A percentile compares a stretch with the other conserved stretches of the same genome.
Conservation (phyloP, 176 grass and related monocot genomes). For the Avena sativa region DNA sequence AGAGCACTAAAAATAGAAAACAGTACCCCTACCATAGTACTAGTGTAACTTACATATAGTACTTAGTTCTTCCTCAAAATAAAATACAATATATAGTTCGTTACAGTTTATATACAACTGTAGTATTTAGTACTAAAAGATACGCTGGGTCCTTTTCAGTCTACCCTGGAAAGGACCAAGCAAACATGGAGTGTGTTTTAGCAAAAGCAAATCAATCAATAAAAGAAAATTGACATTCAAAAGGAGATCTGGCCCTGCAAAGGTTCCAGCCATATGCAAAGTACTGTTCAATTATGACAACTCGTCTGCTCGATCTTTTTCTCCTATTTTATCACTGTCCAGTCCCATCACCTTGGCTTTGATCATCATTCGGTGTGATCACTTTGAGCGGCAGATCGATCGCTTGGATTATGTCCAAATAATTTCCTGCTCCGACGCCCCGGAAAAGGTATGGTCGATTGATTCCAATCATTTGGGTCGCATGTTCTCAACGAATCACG, state of each 20-base stretch:
- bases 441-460: neutral
- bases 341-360: constrained; percentile 7
- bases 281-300: constrained; percentile 19
- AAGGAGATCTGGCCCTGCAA: neutral
- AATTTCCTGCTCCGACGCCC: neutral
- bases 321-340: neutral
- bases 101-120: neutral
- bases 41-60: neutral
- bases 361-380: constrained; percentile 38
- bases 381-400: constrained; percentile 36
- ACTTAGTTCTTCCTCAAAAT: neutral
- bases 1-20: neutral
- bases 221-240: neutral
- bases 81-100: neutral
- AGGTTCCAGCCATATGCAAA: constrained; percentile 22
- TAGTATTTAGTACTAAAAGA: neutral
- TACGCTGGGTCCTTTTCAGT: neutral
- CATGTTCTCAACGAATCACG: constrained; percentile 5
- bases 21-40: neutral
- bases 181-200: constrained; percentile 32
- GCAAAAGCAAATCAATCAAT: neutral
- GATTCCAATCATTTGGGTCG: constrained; percentile 25
- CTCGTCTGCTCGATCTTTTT: constrained; percentile 1
- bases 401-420: constrained; percentile 12
- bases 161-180: constrained; percentile 18